phyloP scores from a whole-genome alignment of 2,329 filamentous ascomycete species.

The Pseudopithomyces chartarum region DNA sequence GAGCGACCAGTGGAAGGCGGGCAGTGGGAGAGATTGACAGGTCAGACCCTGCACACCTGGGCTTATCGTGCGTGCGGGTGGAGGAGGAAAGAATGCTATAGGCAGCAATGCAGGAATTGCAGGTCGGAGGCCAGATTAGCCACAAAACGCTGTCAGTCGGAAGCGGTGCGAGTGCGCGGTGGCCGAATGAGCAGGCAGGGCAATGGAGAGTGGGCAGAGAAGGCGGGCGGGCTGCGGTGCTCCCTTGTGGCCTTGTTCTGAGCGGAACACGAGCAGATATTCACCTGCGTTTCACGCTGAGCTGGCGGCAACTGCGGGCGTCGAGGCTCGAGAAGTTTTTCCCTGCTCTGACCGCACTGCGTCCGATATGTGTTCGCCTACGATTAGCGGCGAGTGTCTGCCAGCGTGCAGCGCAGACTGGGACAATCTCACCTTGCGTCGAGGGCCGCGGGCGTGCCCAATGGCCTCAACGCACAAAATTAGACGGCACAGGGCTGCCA shows the following conservation, averaged over 20 bases:
- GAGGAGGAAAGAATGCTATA: conserved; percentile 36
- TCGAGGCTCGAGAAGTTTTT: conserved; percentile 37
- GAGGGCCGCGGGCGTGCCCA: conserved; percentile 31
- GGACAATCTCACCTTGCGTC: conserved; percentile 45
- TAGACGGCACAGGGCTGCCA: conserved; percentile 36
- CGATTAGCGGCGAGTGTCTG: conserved; percentile 38
- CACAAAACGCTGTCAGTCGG: conserved; percentile 39
- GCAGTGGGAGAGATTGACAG: conserved; percentile 43
- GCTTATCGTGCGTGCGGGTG: conserved; percentile 43
- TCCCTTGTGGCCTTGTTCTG: conserved; percentile 32
- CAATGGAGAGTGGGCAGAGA: conserved; percentile 30
- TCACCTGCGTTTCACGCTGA: conserved; percentile 42
- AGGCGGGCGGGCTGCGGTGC: conserved; percentile 40
- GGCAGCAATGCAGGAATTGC: conserved; percentile 47
- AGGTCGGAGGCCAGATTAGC: conserved; percentile 42
- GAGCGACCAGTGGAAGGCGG: conserved; percentile 40
- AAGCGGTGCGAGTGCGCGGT: conserved; percentile 31
- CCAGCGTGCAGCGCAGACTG: conserved; percentile 38
- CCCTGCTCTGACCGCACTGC: conserved; percentile 36
- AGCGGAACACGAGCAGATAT: conserved; percentile 43
- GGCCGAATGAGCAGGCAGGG: conserved; percentile 35
- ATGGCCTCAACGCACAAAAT: conserved; percentile 39
- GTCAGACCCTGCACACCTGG: conserved; percentile 46
- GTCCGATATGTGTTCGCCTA: conserved; percentile 39
- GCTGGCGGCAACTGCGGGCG: conserved; percentile 43